Percentiles rank a stretch among this genome's conserved stretches.
Evolutionary conservation across 768 basidiomycete genomes (phyloP).

Genomic region (Podaxis sp.): DNA sequence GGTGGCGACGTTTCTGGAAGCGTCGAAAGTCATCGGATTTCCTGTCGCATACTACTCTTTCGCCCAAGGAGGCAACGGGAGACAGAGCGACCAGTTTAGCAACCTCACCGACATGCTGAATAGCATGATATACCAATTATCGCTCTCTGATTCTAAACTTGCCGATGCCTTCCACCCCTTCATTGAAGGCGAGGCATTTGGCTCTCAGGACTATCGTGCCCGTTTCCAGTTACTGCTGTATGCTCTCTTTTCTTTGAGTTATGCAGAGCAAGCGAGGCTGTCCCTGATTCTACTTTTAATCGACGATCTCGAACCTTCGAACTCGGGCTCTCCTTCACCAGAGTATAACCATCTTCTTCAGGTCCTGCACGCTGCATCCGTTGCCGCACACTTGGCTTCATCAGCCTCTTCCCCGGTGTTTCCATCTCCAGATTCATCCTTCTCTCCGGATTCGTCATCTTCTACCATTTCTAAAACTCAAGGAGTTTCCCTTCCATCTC

Average conservation of each 20-base stretch:
- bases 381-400: not conserved
- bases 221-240: conserved; percentile 2
- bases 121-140: not conserved
- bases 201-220: not conserved
- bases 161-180: not conserved
- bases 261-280: not conserved
- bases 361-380: not conserved
- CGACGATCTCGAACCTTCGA: conserved; percentile 5
- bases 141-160: not conserved
- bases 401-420: not conserved
- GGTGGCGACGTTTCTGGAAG: not conserved
- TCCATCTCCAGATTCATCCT: not conserved
- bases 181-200: not conserved
- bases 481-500: not conserved
- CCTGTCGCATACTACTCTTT: conserved; percentile 9
- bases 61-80: not conserved
- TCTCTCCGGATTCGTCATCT: not conserved
- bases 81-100: not conserved
- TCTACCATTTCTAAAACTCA: not conserved
- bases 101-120: not conserved
- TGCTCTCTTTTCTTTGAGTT: not conserved
- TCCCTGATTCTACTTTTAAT: not conserved
- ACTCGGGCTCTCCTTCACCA: not conserved
- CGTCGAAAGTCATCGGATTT: not conserved
- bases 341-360: not conserved